phyloP scores from a whole-genome alignment of 192 early-diverging fungal species.

The Coemansia sp. region DNA sequence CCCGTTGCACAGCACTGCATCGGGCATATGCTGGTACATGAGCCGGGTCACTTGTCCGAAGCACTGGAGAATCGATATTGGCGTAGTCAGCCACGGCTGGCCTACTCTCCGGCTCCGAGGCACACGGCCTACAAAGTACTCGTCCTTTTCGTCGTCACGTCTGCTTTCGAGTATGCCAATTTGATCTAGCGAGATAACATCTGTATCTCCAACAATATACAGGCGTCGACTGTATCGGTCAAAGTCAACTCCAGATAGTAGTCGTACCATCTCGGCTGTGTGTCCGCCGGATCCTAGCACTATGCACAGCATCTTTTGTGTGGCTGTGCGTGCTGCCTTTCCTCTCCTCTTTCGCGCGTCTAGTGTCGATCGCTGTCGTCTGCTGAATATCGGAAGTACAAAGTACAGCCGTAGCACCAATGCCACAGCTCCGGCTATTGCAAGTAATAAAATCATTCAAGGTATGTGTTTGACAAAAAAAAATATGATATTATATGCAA shows the following conservation, averaged over 20 bases:
- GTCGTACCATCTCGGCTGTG: slow-evolving; percentile 86
- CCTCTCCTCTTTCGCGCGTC: slow-evolving; percentile 23
- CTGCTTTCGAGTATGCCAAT: slow-evolving; percentile 50
- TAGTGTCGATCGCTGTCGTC: slow-evolving; percentile 4
- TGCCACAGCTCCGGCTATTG: slow-evolving; percentile 8
- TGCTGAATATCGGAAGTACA: slow-evolving; percentile 39
- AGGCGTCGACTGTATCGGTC: slow-evolving; percentile 63
- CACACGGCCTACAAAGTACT: slow-evolving; percentile 59
- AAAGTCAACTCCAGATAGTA: slow-evolving; percentile 67
- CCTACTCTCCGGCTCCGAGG: slow-evolving; percentile 77
- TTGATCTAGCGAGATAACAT: slow-evolving; percentile 64
- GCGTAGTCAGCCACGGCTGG: slow-evolving; percentile 66
- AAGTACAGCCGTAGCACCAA: slow-evolving; percentile 32
- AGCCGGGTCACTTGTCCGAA: slow-evolving; percentile 22
- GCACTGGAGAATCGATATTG: slow-evolving; percentile 53
- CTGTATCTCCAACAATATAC: slow-evolving; percentile 76
- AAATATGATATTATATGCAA: neutral
- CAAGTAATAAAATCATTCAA: neutral
- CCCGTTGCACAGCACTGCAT: slow-evolving; percentile 83
- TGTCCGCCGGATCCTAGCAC: slow-evolving; percentile 74
- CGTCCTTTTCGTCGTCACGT: slow-evolving; percentile 12
- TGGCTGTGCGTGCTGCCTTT: slow-evolving; percentile 13
- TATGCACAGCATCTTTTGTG: slow-evolving; percentile 37
- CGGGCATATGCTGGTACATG: slow-evolving; percentile 59
- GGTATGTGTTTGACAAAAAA: neutral